Evolutionary conservation across 148 eudicot species (phyloP).

Genomic region (Rhododendron mucronatum): DNA sequence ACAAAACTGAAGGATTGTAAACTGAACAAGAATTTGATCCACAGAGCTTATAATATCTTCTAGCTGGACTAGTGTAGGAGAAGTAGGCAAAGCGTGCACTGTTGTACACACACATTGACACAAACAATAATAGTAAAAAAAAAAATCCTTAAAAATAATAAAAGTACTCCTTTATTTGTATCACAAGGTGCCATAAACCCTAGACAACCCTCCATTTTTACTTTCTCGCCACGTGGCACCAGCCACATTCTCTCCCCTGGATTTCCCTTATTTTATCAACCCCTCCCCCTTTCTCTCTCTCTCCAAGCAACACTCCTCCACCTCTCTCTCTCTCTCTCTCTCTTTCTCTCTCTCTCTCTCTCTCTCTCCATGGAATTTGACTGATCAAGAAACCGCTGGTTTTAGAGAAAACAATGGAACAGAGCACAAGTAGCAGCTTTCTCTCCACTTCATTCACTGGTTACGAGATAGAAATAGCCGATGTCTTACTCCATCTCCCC

Average conservation of each 20-base stretch:
- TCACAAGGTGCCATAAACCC: conserved; percentile 11
- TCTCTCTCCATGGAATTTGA: neutral
- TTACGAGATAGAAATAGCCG: neutral
- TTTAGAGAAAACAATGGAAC: neutral
- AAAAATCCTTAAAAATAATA: neutral
- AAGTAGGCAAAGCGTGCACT: neutral
- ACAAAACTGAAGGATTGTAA: neutral
- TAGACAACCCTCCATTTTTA: conserved; percentile 10
- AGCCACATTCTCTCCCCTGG: neutral
- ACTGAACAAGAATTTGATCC: too few species aligned
- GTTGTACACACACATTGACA: neutral
- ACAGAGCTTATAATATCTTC: neutral
- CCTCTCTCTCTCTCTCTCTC: too few species aligned
- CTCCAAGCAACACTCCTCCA: neutral
- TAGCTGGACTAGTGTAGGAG: neutral
- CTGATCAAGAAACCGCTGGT: neutral
- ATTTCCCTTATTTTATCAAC: neutral
- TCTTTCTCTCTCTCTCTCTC: neutral
- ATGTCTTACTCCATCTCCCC: conserved; percentile 2
- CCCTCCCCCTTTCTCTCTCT: neutral
- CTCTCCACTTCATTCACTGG: neutral
- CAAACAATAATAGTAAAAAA: neutral
- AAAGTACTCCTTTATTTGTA: neutral
- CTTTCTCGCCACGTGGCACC: conserved; percentile 15
- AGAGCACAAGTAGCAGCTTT: neutral